phyloP scores from a whole-genome alignment of 2,329 filamentous ascomycete genomes.

The Diplodia sapinea region DNA sequence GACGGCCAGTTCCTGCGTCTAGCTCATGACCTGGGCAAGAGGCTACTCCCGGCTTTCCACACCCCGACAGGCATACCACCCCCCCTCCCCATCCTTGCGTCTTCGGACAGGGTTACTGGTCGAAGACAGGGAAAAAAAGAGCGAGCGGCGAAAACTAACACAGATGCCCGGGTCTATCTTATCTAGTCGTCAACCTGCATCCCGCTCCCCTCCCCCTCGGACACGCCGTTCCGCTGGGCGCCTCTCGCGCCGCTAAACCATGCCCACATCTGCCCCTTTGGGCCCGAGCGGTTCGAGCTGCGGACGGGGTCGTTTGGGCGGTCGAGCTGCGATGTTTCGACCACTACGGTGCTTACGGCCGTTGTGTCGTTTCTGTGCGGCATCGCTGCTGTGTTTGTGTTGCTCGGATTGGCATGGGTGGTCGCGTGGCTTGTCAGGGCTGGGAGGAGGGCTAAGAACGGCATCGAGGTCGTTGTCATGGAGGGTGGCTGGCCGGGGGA shows the following conservation, averaged over 20 bases:
- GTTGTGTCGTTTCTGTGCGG: slow-evolving; percentile 53
- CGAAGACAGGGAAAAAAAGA: too few species aligned
- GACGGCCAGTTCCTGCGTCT: slow-evolving; percentile 90
- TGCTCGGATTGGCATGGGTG: slow-evolving; percentile 38
- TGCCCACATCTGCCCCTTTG: slow-evolving; percentile 44
- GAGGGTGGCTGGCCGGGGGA: background rate
- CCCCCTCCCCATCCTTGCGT: too few species aligned
- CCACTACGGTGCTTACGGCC: slow-evolving; percentile 53
- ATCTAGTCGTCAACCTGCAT: slow-evolving; percentile 51
- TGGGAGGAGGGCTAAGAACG: slow-evolving; percentile 35
- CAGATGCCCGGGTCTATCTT: background rate
- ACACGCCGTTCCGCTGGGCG: slow-evolving; percentile 42
- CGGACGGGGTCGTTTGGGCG: slow-evolving; percentile 50
- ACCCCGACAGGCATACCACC: slow-evolving; percentile 90
- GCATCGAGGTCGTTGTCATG: slow-evolving; percentile 31
- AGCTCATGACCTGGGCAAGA: slow-evolving; percentile 80
- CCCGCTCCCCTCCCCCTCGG: slow-evolving; percentile 44
- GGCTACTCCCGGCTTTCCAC: slow-evolving; percentile 89
- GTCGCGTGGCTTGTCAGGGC: slow-evolving; percentile 35
- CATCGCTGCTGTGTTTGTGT: slow-evolving; percentile 45
- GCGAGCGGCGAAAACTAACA: background rate
- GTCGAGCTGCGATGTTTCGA: slow-evolving; percentile 51
- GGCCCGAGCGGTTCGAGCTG: slow-evolving; percentile 53
- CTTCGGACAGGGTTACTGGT: background rate
- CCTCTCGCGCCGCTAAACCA: slow-evolving; percentile 49